A percentile compares a stretch with the other conserved stretches of the same genome.
Evolutionary conservation across 768 basidiomycete genomes (phyloP).

Genomic region (Suillus discolor): DNA sequence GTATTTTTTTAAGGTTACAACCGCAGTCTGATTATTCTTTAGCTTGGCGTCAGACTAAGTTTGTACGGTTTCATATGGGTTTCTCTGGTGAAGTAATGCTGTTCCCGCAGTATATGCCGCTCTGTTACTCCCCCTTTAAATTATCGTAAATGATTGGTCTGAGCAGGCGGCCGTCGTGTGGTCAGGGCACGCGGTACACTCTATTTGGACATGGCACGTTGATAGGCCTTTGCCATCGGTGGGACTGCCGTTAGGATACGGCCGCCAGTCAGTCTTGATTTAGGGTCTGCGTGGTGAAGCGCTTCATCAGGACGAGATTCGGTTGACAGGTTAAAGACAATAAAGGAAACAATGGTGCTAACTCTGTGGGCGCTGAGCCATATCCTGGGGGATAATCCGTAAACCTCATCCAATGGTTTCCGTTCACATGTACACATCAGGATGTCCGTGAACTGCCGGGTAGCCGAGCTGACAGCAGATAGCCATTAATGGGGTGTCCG

Average conservation of each 20-base stretch:
- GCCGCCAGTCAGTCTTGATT: background rate
- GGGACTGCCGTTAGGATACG: background rate
- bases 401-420: background rate
- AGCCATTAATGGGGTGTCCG: background rate
- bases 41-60: background rate
- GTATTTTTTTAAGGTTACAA: background rate
- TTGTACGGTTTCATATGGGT: no score
- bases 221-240: background rate
- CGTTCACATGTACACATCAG: background rate
- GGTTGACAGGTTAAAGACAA: background rate
- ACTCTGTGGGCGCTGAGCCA: background rate
- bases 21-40: background rate
- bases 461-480: slow-evolving; percentile 11
- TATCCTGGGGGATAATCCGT: background rate
- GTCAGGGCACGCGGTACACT: background rate
- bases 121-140: background rate
- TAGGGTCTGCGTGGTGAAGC: background rate
- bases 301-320: background rate
- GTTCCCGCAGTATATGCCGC: background rate
- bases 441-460: slow-evolving; percentile 10
- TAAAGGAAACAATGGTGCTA: background rate
- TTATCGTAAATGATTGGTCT: background rate
- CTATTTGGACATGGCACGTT: background rate
- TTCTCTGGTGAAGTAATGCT: background rate
- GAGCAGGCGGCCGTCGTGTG: background rate